Evolutionary conservation across 805 yeast genomes (phyloP).

Genomic region (Metschnikowia henanensis): DNA sequence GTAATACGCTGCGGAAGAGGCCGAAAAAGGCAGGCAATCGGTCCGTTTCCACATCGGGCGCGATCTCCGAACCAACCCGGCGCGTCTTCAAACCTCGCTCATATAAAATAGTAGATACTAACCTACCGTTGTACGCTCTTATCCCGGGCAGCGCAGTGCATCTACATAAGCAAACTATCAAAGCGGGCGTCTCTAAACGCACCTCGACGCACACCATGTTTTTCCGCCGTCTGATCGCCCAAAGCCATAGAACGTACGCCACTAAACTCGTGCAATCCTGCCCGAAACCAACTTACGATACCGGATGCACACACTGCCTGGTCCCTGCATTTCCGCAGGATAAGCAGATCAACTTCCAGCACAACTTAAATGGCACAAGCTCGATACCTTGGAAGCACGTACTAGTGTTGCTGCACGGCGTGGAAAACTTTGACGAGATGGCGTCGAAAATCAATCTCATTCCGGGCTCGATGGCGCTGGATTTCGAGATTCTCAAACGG

Average conservation of each 20-base stretch:
- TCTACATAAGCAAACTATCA: neutral
- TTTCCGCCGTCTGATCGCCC: neutral
- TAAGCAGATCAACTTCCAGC: slow-evolving; percentile 40
- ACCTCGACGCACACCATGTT: slow-evolving; percentile 6
- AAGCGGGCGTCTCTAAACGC: neutral
- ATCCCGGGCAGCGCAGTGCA: neutral
- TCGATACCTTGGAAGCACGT: slow-evolving; percentile 57
- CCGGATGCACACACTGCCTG: slow-evolving; percentile 63
- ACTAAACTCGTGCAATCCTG: slow-evolving; percentile 27
- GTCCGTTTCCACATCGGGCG: no score
- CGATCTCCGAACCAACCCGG: no score
- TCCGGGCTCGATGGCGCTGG: slow-evolving; percentile 44
- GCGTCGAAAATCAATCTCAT: slow-evolving; percentile 51
- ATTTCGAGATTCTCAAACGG: slow-evolving; percentile 36
- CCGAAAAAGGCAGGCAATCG: no score
- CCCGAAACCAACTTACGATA: slow-evolving; percentile 52
- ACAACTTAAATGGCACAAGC: slow-evolving; percentile 47
- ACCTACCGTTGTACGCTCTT: no score
- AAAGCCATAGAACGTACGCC: neutral
- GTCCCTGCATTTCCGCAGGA: slow-evolving; percentile 39
- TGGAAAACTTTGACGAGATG: slow-evolving; percentile 38
- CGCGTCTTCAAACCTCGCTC: no score
- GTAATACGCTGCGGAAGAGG: no score
- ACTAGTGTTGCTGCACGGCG: slow-evolving; percentile 49
- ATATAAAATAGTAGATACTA: no score